Evolutionary conservation across 2,329 filamentous ascomycete species (phyloP).

Genomic region (Diplodia mutila): DNA sequence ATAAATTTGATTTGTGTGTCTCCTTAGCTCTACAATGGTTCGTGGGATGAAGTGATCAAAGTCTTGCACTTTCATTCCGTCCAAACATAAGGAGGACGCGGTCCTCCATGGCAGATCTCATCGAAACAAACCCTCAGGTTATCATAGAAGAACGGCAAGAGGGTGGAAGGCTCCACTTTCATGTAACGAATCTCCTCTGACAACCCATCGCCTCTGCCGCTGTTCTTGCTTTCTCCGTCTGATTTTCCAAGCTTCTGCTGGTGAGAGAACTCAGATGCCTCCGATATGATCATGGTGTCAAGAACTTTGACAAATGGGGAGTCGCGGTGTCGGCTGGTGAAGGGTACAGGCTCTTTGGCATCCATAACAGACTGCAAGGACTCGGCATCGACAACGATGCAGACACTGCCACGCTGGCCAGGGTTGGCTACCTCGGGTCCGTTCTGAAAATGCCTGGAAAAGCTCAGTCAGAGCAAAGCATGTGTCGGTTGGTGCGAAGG

Average conservation of each 20-base stretch:
- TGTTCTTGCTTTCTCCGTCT: not conserved
- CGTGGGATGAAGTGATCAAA: no score
- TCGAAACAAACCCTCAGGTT: not conserved
- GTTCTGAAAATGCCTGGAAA: not conserved
- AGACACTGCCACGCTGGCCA: fast-evolving
- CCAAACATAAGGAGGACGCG: not conserved
- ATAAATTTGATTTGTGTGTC: no score
- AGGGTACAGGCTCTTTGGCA: not conserved
- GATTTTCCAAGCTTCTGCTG: no score
- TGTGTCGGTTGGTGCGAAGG: no score
- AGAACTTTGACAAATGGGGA: not conserved
- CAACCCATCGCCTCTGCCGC: no score
- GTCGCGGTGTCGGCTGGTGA: not conserved
- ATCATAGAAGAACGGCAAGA: not conserved
- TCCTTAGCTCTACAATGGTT: no score
- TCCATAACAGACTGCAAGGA: not conserved
- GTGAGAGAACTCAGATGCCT: no score
- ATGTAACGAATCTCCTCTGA: not conserved
- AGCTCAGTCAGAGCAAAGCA: not conserved
- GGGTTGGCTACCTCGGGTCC: not conserved
- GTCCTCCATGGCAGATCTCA: not conserved
- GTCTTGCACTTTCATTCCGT: not conserved
- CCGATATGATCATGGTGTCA: not conserved
- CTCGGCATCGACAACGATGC: not conserved
- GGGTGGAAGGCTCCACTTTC: not conserved